These are phyloP conservation scores for Zanthoxylum bungeanum DNA, from an alignment of 345 rosid species.

Conservation along the genomic window DNA sequence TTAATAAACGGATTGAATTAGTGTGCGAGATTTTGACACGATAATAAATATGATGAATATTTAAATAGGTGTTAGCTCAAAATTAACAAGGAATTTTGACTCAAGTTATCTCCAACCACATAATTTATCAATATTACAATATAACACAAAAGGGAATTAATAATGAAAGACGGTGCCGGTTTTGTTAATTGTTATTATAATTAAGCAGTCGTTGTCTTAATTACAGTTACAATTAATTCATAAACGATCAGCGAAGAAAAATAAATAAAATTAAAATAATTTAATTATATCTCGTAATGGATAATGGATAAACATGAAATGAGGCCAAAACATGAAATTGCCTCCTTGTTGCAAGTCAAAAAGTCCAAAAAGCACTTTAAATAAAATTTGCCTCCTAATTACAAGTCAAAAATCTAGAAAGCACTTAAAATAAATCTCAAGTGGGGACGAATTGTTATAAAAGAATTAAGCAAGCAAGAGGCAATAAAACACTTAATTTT, in stretches of 20 bases:
- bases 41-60: no score
- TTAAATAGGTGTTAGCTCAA: no score
- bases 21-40: not conserved
- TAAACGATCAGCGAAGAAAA: not conserved
- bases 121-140: not conserved
- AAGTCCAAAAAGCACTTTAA: not conserved
- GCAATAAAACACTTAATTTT: not conserved
- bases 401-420: not conserved
- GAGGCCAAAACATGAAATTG: not conserved
- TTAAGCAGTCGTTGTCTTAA: not conserved
- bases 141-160: not conserved
- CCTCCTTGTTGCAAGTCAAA: not conserved
- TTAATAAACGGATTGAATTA: not conserved
- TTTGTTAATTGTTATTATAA: not conserved
- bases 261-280: not conserved
- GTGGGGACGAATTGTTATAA: not conserved
- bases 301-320: slow-evolving; percentile 4
- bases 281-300: not conserved
- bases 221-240: not conserved
- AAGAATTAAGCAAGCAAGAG: not conserved
- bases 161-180: not conserved
- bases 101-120: not conserved
- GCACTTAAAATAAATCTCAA: not conserved
- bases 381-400: not conserved
- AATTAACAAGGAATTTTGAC: no score